These are phyloP conservation scores for Paspalum vaginatum DNA, from an alignment of 176 grass and related monocot genomes.

Conservation along the genomic window DNA sequence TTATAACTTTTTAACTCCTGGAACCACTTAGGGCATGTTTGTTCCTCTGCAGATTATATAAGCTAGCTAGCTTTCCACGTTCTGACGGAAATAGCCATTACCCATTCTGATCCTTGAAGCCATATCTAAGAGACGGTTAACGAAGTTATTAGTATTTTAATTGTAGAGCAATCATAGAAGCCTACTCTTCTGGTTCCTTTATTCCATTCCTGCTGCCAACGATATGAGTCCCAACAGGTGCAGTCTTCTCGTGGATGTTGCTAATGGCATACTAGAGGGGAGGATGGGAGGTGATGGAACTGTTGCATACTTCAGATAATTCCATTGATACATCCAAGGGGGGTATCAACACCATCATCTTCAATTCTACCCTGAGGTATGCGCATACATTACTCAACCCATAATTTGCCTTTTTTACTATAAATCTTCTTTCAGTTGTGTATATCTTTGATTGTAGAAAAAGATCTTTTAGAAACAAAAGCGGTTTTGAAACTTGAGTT, in stretches of 20 bases:
- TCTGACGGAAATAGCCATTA: not conserved
- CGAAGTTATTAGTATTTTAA: constrained; percentile 26
- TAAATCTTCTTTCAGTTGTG: not conserved
- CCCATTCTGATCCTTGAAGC: not conserved
- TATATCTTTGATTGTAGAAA: not conserved
- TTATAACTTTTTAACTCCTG: too few relatives aligned
- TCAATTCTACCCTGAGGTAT: constrained; percentile 30
- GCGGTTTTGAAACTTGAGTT: not conserved
- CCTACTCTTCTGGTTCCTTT: not conserved
- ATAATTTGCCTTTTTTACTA: not conserved
- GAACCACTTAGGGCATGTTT: not conserved
- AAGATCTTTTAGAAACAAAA: not conserved
- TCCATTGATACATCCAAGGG: constrained; percentile 34
- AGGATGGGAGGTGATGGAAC: constrained; percentile 38
- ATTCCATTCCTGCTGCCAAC: constrained; percentile 26
- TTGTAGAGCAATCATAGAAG: constrained; percentile 2
- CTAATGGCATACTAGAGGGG: constrained; percentile 4
- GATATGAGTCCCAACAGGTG: constrained; percentile 13
- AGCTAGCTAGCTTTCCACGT: too few relatives aligned
- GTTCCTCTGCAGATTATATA: not conserved
- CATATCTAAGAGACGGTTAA: not conserved
- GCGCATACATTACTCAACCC: not conserved
- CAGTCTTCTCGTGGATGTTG: constrained; percentile 28
- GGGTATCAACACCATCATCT: constrained; percentile 34
- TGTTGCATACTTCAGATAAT: constrained; percentile 14